Conservation (phyloP, 1,284 basidiomycete species). For the Cryptococcus sp. region DNA sequence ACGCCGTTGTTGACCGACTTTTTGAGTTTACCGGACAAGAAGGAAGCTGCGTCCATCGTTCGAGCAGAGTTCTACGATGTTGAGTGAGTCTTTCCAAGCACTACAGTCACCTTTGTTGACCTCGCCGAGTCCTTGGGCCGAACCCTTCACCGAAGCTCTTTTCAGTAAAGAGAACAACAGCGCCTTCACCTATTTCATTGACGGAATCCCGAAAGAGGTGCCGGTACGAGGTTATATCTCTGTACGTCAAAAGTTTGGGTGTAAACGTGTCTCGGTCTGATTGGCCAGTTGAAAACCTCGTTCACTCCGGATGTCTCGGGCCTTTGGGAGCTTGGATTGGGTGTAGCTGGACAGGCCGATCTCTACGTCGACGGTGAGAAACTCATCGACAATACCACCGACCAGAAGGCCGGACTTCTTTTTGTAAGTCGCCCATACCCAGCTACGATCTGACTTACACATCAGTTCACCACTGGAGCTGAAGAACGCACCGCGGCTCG, state of each 20-base stretch:
- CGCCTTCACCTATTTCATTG: slow-evolving; percentile 26
- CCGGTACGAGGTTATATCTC: slow-evolving; percentile 24
- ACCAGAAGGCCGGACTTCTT: slow-evolving; percentile 20
- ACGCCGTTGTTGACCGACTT: slow-evolving; percentile 59
- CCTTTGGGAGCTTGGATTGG: slow-evolving; percentile 64
- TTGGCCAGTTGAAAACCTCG: slow-evolving; percentile 33
- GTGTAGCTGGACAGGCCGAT: slow-evolving; percentile 62
- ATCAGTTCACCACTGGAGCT: slow-evolving; percentile 26
- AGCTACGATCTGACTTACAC: neutral
- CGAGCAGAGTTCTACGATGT: slow-evolving; percentile 16
- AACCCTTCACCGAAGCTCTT: slow-evolving; percentile 7
- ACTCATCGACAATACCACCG: slow-evolving; percentile 51
- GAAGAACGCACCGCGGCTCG: slow-evolving; percentile 14
- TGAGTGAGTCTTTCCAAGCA: slow-evolving; percentile 11
- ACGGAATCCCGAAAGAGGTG: slow-evolving; percentile 25
- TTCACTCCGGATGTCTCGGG: slow-evolving; percentile 47
- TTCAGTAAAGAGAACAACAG: slow-evolving; percentile 25
- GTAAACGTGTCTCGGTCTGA: neutral
- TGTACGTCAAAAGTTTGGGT: neutral
- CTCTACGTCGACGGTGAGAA: slow-evolving; percentile 54
- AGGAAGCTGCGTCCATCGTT: neutral
- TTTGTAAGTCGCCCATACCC: slow-evolving; percentile 18
- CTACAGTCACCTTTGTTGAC: neutral
- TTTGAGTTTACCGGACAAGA: slow-evolving; percentile 54
- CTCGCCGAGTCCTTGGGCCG: slow-evolving; percentile 13